Percentiles rank a stretch among this genome's conserved stretches.
Conservation (phyloP, 2,329 filamentous ascomycete species). For the Alternaria incomplexa region DNA sequence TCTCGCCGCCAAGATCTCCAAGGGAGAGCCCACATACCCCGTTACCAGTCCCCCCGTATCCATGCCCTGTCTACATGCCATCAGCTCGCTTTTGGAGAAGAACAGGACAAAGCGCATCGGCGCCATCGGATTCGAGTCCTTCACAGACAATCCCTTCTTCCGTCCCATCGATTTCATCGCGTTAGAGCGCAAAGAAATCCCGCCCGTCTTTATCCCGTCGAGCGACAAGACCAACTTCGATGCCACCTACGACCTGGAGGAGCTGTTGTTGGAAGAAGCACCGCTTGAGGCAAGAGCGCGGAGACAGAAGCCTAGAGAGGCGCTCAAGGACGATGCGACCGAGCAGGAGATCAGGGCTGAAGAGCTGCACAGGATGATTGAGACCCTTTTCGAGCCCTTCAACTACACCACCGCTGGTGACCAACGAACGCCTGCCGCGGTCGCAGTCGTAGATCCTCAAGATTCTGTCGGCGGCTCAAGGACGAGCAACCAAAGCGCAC, state of each 20-base stretch:
- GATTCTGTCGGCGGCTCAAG: slow-evolving; percentile 40
- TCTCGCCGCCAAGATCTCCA: slow-evolving; percentile 79
- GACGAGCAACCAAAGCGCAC: slow-evolving; percentile 44
- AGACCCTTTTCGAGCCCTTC: slow-evolving; percentile 91
- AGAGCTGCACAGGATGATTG: slow-evolving; percentile 91
- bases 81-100: slow-evolving; percentile 80
- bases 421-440: slow-evolving; percentile 61
- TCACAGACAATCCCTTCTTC: slow-evolving; percentile 90
- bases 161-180: slow-evolving; percentile 81
- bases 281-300: slow-evolving; percentile 90
- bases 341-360: slow-evolving; percentile 94
- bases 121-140: slow-evolving; percentile 79
- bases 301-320: slow-evolving; percentile 90
- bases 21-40: slow-evolving; percentile 84
- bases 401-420: slow-evolving; percentile 89
- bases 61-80: slow-evolving; percentile 85
- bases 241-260: slow-evolving; percentile 95
- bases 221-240: slow-evolving; percentile 99
- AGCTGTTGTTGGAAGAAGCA: slow-evolving; percentile 90
- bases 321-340: slow-evolving; percentile 90
- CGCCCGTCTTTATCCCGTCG: slow-evolving; percentile 90
- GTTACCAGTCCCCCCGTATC: slow-evolving; percentile 90
- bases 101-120: slow-evolving; percentile 84
- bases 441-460: slow-evolving; percentile 36
- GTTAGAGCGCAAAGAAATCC: slow-evolving; percentile 83